Evolutionary conservation across 192 early-diverging fungal genomes (phyloP), one percentile per base, ranked within the genome.

Genomic region (Entophlyctis luteolus): DNA sequence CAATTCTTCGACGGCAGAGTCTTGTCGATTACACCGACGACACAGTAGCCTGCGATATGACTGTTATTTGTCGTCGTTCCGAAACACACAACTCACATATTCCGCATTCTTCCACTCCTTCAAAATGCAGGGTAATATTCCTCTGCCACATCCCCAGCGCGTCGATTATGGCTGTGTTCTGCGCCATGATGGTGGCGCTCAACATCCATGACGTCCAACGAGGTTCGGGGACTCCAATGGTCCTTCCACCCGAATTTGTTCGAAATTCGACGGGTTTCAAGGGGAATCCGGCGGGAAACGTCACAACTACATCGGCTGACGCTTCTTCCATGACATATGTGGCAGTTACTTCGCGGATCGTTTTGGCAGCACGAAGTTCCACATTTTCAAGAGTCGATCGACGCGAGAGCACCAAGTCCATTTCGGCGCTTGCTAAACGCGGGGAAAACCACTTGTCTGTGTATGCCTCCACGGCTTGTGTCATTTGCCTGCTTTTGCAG

Each of bases 21-120:
- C 54, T 88, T 81, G 75, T 97, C 95, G 56, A 90, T 78, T 2
- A 91, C 82, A 35, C 92, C 90, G 18, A 99, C 91, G 48, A 97
- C 88, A 25, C 93, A 96, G 72, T 98, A 99, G 79, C 77, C 70
- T 59, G 32, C 32, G 45, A 27, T 46, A 35, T 52, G n/a, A n/a
- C 22, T n/a, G 60, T 22, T 46, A 60, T 23, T 16, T 16, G 12
- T 16, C 8, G 35, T 22, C 39, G 29, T 23, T 46, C 12, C 22
- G 25, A 38, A 67, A 47, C 8, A 27, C 10, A 27, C 0, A 20
- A 59, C 52, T 59, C 57, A 75, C 95, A 98, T 69, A 99, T 98
- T 1, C 91, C 87, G 69, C 96, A 99, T 72, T 97, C 94, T 67
- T 97, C 96, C 35, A 8, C 77, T n/a, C 95, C 96, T 37, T 91